phyloP scores from a whole-genome alignment of 75 land plant genomes.

The Pinus tabuliformis region DNA sequence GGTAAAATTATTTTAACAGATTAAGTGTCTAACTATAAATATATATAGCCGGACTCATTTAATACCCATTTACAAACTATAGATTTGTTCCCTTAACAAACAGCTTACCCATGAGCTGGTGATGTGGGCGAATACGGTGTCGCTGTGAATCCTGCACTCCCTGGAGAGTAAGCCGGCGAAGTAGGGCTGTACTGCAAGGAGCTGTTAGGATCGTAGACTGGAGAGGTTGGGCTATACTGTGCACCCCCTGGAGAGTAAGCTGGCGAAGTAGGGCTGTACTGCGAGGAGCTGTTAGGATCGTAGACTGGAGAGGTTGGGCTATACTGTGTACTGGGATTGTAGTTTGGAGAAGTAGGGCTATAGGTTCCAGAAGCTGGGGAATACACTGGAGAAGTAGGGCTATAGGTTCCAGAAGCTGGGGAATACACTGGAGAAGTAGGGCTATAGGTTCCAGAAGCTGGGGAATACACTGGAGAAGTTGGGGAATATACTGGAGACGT shows the following conservation, averaged over 20 bases:
- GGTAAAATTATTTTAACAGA: no score
- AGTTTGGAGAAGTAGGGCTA: conserved; percentile 46
- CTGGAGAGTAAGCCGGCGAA: conserved; percentile 33
- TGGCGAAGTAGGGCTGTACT: conserved; percentile 22
- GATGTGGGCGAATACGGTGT: conserved; percentile 34
- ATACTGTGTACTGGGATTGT: conserved; percentile 54
- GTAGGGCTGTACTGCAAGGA: conserved; percentile 34
- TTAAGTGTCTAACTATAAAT: no score
- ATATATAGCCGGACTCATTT: no score
- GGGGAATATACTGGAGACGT: no score
- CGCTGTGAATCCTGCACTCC: conserved; percentile 19
- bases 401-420: neutral
- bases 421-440: no score
- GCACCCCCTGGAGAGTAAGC: neutral
- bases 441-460: neutral
- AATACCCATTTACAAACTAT: no score
- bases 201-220: conserved; percentile 15
- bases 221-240: conserved; percentile 34
- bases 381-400: neutral
- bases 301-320: conserved; percentile 62
- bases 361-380: neutral
- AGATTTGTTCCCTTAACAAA: no score
- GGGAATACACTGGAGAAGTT: no score
- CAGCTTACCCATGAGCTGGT: conserved; percentile 27
- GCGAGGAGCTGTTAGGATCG: conserved; percentile 13